Evolutionary conservation across 2,329 filamentous ascomycete species (phyloP), one percentile per base, ranked within the genome.

Genomic region (Parastagonospora nodorum): DNA sequence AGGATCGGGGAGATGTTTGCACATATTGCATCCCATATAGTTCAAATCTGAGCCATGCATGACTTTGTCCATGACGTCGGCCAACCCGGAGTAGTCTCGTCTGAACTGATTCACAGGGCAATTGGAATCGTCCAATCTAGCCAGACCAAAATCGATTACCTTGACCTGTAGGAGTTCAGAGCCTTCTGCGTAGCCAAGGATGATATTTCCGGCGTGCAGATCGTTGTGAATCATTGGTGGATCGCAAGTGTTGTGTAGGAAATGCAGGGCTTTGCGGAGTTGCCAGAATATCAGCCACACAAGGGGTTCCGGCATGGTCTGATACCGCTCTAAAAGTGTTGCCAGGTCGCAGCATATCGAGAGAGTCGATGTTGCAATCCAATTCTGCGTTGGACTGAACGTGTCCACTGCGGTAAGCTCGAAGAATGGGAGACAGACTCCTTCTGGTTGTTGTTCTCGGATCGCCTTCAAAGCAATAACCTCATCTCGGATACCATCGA

Each of bases 281-380:
- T 54, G 47, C n/a, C 31, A 41, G 15, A 39, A 48, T 2, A 43
- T 8, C n/a, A 47, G 33, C 51, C 47, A 48, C 8, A 46, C n/a
- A 8, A 53, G 41, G 7, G 37, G 32, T 29, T 53, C 43, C 1
- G 46, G 42, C 32, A 53, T 45, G 10, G 2, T 12, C 11, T 28
- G 5, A 8, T 24, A 33, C 6, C 11, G 5, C 1, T 19, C 5
- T 9, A 8, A 5, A 5, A 43, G 19, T 8, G 30, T 8, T 27
- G n/a, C 16, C 2, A 43, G 12, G 14, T 44, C 32, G 19, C n/a
- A 30, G n/a, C 42, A 45, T 11, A 45, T 8, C 14, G 32, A 19
- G 2, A 45, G 19, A 10, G 42, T 37, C 10, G 33, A 37, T 3
- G 19, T 37, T 10, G 42, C 33, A 8, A 36, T 16, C 42, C 33